Conservation (phyloP, 805 yeast species). For the Cyberlindnera meyerae region DNA sequence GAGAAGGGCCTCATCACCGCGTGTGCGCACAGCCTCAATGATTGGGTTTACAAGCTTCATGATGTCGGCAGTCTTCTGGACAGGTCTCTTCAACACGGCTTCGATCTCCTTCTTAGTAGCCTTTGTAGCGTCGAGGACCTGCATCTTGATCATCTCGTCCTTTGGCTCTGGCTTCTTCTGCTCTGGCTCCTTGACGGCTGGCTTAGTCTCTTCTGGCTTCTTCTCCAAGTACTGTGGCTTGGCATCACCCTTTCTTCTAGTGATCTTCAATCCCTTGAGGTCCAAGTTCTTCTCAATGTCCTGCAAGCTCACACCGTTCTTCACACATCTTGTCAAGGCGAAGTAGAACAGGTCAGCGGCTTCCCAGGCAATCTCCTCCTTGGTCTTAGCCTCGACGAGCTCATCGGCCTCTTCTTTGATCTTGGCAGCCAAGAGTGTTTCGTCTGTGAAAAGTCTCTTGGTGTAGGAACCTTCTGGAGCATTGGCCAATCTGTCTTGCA, state of each 20-base stretch:
- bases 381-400: conserved; percentile 72
- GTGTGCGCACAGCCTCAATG: conserved; percentile 64
- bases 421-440: conserved; percentile 71
- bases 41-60: conserved; percentile 92
- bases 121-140: conserved; percentile 44
- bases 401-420: conserved; percentile 96
- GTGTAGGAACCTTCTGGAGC: conserved; percentile 97
- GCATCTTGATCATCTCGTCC: conserved; percentile 24
- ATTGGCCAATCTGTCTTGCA: conserved; percentile 51
- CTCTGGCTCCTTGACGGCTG: conserved; percentile 6
- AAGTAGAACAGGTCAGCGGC: conserved; percentile 89
- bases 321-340: conserved; percentile 65
- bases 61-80: conserved; percentile 86
- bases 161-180: conserved; percentile 27
- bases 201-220: conserved; percentile 19
- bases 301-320: conserved; percentile 70
- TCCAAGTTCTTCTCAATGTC: conserved; percentile 86
- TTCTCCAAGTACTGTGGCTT: conserved; percentile 64
- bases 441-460: conserved; percentile 77
- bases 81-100: conserved; percentile 83
- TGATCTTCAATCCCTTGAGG: conserved; percentile 76
- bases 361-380: conserved; percentile 86
- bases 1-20: conserved; percentile 85
- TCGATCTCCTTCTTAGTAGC: conserved; percentile 43
- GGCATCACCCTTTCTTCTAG: conserved; percentile 95